These are phyloP conservation scores for Monilinia laxa DNA, from an alignment of 2,329 filamentous ascomycete genomes.

Conservation along the genomic window DNA sequence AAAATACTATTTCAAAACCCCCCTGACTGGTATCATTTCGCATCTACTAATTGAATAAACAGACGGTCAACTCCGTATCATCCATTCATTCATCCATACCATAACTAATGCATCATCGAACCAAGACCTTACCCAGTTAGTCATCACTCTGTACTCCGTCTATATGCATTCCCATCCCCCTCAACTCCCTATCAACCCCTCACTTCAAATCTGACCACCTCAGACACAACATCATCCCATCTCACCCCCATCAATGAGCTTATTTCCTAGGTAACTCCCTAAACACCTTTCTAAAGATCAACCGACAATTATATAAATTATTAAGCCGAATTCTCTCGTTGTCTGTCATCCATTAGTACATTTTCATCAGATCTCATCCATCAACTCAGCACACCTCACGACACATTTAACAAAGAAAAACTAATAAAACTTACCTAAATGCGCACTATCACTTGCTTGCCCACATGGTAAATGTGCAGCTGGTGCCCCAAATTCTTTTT, in stretches of 20 bases:
- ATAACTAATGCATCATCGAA: too few species aligned
- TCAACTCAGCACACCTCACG: too few species aligned
- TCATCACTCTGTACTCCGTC: too few species aligned
- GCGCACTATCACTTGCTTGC: slow-evolving; percentile 88
- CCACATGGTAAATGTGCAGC: slow-evolving; percentile 93
- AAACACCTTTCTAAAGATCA: slow-evolving; percentile 89
- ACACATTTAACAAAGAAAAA: neutral
- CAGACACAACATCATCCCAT: neutral
- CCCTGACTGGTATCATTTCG: too few species aligned
- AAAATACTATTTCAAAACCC: too few species aligned
- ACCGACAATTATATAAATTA: slow-evolving; percentile 86
- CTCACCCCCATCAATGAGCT: slow-evolving; percentile 8
- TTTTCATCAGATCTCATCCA: neutral
- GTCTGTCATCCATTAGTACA: slow-evolving; percentile 46
- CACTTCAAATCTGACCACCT: too few species aligned
- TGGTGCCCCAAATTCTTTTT: slow-evolving; percentile 89
- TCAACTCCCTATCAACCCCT: too few species aligned
- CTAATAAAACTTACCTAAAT: slow-evolving; percentile 52
- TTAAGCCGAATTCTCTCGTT: slow-evolving; percentile 88
- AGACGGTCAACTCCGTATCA: too few species aligned
- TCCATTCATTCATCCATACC: too few species aligned
- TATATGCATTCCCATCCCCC: too few species aligned
- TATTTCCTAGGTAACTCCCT: slow-evolving; percentile 40
- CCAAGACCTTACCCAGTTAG: too few species aligned
- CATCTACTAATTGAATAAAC: too few species aligned